Conservation (phyloP, 2,329 filamentous ascomycete genomes). For the Calonectria pauciramosa region DNA sequence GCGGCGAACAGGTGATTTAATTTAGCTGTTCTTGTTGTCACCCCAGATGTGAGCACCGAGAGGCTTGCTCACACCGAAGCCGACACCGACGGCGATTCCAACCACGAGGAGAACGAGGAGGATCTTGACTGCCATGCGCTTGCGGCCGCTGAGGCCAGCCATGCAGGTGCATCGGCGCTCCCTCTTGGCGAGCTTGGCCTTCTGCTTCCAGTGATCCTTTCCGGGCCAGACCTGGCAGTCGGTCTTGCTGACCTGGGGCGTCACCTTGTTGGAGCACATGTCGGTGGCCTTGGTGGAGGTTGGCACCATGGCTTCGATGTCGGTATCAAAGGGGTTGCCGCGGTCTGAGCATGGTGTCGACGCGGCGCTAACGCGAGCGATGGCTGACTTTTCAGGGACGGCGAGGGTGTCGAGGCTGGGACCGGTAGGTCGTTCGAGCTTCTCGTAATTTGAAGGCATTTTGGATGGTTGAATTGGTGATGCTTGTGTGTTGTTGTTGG, state of each 20-base stretch:
- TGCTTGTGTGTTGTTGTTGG: conserved; percentile 2
- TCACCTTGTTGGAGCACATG: conserved; percentile 50
- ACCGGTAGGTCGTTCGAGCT: conserved; percentile 41
- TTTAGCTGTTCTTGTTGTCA: conserved; percentile 45
- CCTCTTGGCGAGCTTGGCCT: conserved; percentile 70
- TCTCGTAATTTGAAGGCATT: conserved; percentile 47
- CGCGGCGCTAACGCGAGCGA: conserved; percentile 52
- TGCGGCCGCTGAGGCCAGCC: conserved; percentile 66
- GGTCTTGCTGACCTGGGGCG: conserved; percentile 51
- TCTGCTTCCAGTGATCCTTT: conserved; percentile 71
- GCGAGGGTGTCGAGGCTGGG: conserved; percentile 36
- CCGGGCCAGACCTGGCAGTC: conserved; percentile 73
- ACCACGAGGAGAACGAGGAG: conserved; percentile 65
- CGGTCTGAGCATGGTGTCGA: conserved; percentile 61
- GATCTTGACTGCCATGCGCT: conserved; percentile 68
- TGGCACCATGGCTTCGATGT: conserved; percentile 67
- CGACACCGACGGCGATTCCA: conserved; percentile 67
- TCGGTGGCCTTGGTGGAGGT: conserved; percentile 44
- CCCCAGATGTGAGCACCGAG: conserved; percentile 72
- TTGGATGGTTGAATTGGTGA: conserved; percentile 19
- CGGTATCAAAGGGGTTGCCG: conserved; percentile 69
- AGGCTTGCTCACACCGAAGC: conserved; percentile 73
- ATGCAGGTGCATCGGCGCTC: conserved; percentile 65
- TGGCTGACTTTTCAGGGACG: conserved; percentile 48
- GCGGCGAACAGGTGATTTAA: neutral